Percentiles rank a stretch among this genome's conserved stretches.
phyloP scores from a whole-genome alignment of 495 filamentous ascomycete species.

The Aspergillus homomorphus region DNA sequence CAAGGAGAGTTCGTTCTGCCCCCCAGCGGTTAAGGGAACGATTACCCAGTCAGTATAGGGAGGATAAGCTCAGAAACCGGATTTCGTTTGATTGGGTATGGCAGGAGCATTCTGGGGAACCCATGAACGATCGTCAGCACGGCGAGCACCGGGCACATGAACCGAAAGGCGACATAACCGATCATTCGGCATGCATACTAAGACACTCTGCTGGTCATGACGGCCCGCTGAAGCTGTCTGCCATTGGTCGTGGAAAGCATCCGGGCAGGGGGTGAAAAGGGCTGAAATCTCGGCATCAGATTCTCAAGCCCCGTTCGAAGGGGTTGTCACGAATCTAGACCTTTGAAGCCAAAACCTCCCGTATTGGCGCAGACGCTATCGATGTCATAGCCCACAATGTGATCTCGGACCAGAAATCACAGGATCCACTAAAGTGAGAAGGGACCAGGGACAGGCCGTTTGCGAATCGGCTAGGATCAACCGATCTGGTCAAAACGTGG shows the following conservation, averaged over 20 bases:
- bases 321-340: slow-evolving; percentile 21
- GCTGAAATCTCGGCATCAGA: slow-evolving; percentile 20
- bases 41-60: slow-evolving; percentile 8
- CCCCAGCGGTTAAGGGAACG: slow-evolving; percentile 1
- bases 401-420: not conserved
- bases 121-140: slow-evolving; percentile 14
- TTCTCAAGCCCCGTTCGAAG: slow-evolving; percentile 14
- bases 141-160: slow-evolving; percentile 19
- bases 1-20: not conserved
- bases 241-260: slow-evolving; percentile 10
- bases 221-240: slow-evolving; percentile 5
- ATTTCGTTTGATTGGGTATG: slow-evolving; percentile 10
- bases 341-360: not conserved
- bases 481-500: slow-evolving; percentile 37
- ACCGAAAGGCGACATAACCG: slow-evolving; percentile 15
- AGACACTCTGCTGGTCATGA: slow-evolving; percentile 1
- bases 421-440: slow-evolving; percentile 7
- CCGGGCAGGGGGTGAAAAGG: slow-evolving; percentile 13
- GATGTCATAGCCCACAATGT: slow-evolving; percentile 9
- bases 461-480: slow-evolving; percentile 21
- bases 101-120: slow-evolving; percentile 21
- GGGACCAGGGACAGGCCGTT: slow-evolving; percentile 13
- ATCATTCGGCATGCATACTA: slow-evolving; percentile 16
- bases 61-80: not conserved
- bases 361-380: slow-evolving; percentile 9